Base-by-base conservation (phyloP, 768 basidiomycete genomes). In the Russula brevipes region DNA sequence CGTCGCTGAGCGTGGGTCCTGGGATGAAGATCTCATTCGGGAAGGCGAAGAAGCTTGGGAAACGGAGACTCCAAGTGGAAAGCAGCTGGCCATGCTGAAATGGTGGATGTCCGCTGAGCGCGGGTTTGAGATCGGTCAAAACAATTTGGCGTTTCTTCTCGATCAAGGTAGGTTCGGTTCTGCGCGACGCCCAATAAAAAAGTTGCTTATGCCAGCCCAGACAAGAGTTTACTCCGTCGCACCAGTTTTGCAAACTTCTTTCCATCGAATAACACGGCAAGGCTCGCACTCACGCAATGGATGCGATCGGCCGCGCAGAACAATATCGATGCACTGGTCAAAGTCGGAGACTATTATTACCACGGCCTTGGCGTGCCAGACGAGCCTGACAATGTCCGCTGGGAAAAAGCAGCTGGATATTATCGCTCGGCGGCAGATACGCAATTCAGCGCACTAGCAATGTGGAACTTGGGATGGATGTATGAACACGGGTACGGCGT, bases 381-480 rank as follows among this genome's bases (percentile, higher is more conserved):
- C 63, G 86, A 86, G 60, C 81, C 86, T 2, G 84, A 87, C 68
- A 69, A 77, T 1, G 70, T 79, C 19, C 82, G 90, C 17, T 85
- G 86, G 72, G 94, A 96, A 73, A 94, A 94, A 69, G 97, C 97
- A 0, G 94, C 91, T 0, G 85, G 87, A 33, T 98, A 91, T 72
- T 99, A 99, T 70, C 94, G 91, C 71, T 89, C 91, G 36, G 97
- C 97, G 4, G 93, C 91, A 2, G 93, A 94, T 66, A 95, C 92
- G 2, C 91, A 95, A 64, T 69, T 89, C 69, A 97, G 94, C 68
- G 94, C 97, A 1, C 79, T 98, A 66, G 94, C 97, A 1, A 92
- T 97, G 87, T 98, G 94, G 94, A 97, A 98, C 71, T 76, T 98
- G 11, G 97, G 96, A 1, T 98, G 92, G 91, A 98, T 98, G 97